Evolutionary conservation across 345 rosid genomes (phyloP).

Genomic region (Theobroma cacao): DNA sequence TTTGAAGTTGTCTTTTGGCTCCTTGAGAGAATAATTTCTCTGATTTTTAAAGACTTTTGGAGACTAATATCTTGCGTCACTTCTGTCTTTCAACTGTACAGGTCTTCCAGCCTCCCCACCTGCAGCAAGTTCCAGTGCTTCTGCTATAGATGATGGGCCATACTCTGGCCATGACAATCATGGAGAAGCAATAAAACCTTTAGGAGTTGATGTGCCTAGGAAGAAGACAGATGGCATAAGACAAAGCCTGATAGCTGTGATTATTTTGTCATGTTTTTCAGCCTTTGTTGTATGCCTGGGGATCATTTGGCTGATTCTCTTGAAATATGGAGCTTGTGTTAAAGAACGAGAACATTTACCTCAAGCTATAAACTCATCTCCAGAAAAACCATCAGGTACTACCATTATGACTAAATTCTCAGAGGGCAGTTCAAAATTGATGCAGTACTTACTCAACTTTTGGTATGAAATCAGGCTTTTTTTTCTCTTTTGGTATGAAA

Average conservation of each 20-base stretch:
- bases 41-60: not conserved
- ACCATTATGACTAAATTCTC: not conserved
- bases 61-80: not conserved
- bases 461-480: not conserved
- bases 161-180: slow-evolving; percentile 27
- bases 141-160: slow-evolving; percentile 36
- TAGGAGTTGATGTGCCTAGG: slow-evolving; percentile 54
- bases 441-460: not conserved
- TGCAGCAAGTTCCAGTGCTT: slow-evolving; percentile 6
- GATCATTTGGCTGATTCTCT: slow-evolving; percentile 32
- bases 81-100: not conserved
- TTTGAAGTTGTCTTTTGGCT: slow-evolving; percentile 2
- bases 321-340: slow-evolving; percentile 25
- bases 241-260: slow-evolving; percentile 41
- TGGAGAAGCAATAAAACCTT: slow-evolving; percentile 45
- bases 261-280: slow-evolving; percentile 48
- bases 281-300: slow-evolving; percentile 35
- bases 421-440: not conserved
- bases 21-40: not conserved
- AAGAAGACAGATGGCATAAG: slow-evolving; percentile 31
- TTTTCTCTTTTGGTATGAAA: not conserved
- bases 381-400: slow-evolving; percentile 46
- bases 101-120: not conserved
- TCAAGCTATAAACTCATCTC: slow-evolving; percentile 14
- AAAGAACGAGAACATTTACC: slow-evolving; percentile 24